A percentile compares a stretch with the other conserved stretches of the same genome.
phyloP scores from a whole-genome alignment of 1,284 basidiomycete species.

The Tetrapyrgos nigripes region DNA sequence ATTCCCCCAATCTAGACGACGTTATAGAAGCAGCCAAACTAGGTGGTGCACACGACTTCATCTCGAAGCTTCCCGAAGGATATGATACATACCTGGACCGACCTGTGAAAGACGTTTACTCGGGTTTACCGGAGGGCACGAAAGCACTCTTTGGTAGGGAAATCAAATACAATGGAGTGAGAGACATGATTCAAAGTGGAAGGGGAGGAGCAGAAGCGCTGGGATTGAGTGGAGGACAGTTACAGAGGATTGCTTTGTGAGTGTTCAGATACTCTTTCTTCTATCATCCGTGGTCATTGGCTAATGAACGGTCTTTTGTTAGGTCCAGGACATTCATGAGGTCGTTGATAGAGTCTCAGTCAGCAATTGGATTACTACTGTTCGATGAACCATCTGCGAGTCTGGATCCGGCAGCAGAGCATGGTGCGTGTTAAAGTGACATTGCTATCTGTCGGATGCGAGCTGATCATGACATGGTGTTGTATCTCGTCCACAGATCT shows the following conservation, averaged over 20 bases:
- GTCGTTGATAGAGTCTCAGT: constrained; percentile 55
- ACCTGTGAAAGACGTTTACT: constrained; percentile 75
- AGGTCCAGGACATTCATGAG: constrained; percentile 84
- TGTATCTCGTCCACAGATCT: constrained; percentile 59
- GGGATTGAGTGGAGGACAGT: constrained; percentile 73
- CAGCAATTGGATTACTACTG: constrained; percentile 67
- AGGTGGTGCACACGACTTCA: constrained; percentile 71
- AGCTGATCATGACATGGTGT: constrained; percentile 1
- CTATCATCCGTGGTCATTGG: background rate
- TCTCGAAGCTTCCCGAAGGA: constrained; percentile 66
- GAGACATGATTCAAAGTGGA: constrained; percentile 41
- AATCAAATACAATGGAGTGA: constrained; percentile 59
- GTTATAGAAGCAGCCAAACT: constrained; percentile 68
- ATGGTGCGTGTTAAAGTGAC: constrained; percentile 50
- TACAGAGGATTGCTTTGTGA: constrained; percentile 79
- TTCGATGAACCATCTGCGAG: constrained; percentile 83
- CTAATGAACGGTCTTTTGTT: background rate
- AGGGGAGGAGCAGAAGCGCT: background rate
- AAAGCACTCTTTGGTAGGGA: constrained; percentile 63
- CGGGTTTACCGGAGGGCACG: constrained; percentile 67
- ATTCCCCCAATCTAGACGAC: constrained; percentile 56
- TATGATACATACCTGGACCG: constrained; percentile 75
- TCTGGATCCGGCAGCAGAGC: constrained; percentile 76
- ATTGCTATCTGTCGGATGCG: background rate
- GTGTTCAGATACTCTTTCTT: constrained; percentile 25